Conservation (phyloP, 2,329 filamentous ascomycete species). For the Exutisphaerella laricina region DNA sequence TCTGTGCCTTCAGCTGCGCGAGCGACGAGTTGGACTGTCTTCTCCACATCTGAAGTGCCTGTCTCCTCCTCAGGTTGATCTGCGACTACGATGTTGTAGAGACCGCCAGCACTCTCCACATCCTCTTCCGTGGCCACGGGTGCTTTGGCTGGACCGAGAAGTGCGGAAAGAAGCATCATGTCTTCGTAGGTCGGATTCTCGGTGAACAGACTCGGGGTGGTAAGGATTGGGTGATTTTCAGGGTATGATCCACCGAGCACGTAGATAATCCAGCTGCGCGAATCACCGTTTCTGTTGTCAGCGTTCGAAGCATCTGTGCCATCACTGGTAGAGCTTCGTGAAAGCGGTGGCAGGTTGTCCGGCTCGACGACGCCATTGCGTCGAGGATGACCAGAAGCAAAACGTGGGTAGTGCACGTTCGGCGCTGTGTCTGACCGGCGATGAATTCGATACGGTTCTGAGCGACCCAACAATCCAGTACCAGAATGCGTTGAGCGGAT, state of each 20-base stretch:
- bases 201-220: constrained; percentile 64
- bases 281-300: constrained; percentile 39
- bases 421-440: constrained; percentile 33
- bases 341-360: constrained; percentile 49
- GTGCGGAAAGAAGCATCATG: constrained; percentile 62
- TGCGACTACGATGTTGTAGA: constrained; percentile 48
- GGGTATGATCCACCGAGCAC: constrained; percentile 65
- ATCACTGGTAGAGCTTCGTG: constrained; percentile 26
- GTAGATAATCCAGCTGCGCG: constrained; percentile 66
- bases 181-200: constrained; percentile 68
- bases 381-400: constrained; percentile 57
- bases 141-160: constrained; percentile 62
- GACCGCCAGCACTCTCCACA: constrained; percentile 55
- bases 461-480: constrained; percentile 28
- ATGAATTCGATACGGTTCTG: constrained; percentile 26
- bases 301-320: constrained; percentile 28
- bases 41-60: constrained; percentile 18
- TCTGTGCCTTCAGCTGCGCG: constrained; percentile 24
- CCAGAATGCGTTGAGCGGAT: constrained; percentile 30
- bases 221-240: constrained; percentile 64
- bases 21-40: constrained; percentile 28
- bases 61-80: constrained; percentile 25
- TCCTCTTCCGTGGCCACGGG: constrained; percentile 62
- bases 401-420: constrained; percentile 44
- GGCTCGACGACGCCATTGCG: constrained; percentile 59